Conservation (phyloP, 2,329 filamentous ascomycete species). For the Talaromyces sp. region DNA sequence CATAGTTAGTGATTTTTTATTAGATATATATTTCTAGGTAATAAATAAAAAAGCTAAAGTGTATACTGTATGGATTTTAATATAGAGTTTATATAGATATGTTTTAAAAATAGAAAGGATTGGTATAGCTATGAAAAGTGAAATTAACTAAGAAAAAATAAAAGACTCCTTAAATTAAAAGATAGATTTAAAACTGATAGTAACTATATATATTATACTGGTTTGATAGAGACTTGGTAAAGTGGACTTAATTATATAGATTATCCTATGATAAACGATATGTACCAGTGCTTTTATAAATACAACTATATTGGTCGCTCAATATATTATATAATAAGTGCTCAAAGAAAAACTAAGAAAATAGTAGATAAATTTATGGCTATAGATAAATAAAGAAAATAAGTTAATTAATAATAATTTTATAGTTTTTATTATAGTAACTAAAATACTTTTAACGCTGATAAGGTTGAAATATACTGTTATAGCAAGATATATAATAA, state of each 20-base stretch:
- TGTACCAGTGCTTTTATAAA: slow-evolving; percentile 16
- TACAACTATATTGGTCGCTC: slow-evolving; percentile 7
- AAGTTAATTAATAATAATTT: not conserved
- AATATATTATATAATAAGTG: not conserved
- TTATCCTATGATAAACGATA: not conserved
- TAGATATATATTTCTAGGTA: slow-evolving; percentile 6
- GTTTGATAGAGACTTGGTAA: not conserved
- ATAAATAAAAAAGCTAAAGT: not conserved
- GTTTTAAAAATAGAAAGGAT: not conserved
- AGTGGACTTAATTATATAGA: slow-evolving; percentile 1
- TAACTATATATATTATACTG: slow-evolving; percentile 5
- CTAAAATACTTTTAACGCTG: not conserved
- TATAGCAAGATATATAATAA: not conserved
- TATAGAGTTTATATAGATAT: slow-evolving; percentile 6
- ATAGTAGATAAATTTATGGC: not conserved
- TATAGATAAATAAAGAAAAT: not conserved
- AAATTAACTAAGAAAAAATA: not conserved
- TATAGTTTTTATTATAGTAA: not conserved
- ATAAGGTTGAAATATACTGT: not conserved
- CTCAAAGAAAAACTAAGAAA: not conserved
- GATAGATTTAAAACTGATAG: slow-evolving; percentile 4
- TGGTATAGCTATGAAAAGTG: not conserved
- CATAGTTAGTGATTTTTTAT: slow-evolving; percentile 7
- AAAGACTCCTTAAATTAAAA: not conserved
- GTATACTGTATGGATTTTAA: slow-evolving; percentile 7